Base-by-base conservation (phyloP, 148 eudicot genomes). In the Bassia scoparia region DNA sequence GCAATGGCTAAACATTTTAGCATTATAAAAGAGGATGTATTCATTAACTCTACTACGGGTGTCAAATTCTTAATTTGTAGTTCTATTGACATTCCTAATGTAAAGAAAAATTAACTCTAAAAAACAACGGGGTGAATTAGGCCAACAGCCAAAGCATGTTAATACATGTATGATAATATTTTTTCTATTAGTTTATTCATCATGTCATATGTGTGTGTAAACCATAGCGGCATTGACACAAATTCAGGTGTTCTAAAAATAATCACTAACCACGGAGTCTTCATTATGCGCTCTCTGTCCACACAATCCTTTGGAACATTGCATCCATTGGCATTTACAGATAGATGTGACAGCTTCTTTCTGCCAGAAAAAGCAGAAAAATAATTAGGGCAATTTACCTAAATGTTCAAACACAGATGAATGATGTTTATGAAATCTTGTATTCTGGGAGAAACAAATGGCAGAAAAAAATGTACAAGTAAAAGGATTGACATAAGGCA, bases 271-370 rank as follows among this genome's bases (percentile, higher is more conserved):
- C 98, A 94, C 9, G 74, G 64, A 82, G 74, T 77, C 78, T 87
- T 88, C 80, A 83, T 81, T 59, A 89, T 88, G 37, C 87, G 76
- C 76, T 80, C 75, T 83, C 81, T 87, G 81, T 91, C 92, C 27
- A 74, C 56, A 65, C 89, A 87, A 76, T 89, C 97, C 74, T 91
- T 95, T 60, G 97, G 88, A 53, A 91, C 74, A 72, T 84, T 75
- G 55, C 87, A 80, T 53, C 96, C 97, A 86, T 91, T 91, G 72
- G 99, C 97, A 86, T 85, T 86, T 53, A 95, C 96, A 58, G 96
- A 87, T 58, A 91, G 74, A 27, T 87, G 86, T 37, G 96, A 88
- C 74, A 89, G 80, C 83, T 81, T 87, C 79, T 91, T 87, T 68
- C 99, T 95, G 87, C 78, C 75, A 55, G 38, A 81, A 46, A 63